Percentiles rank a stretch among this genome's conserved stretches.
phyloP scores from a whole-genome alignment of 2,329 filamentous ascomycete species.

The Pseudocercospora pini-densiflorae region DNA sequence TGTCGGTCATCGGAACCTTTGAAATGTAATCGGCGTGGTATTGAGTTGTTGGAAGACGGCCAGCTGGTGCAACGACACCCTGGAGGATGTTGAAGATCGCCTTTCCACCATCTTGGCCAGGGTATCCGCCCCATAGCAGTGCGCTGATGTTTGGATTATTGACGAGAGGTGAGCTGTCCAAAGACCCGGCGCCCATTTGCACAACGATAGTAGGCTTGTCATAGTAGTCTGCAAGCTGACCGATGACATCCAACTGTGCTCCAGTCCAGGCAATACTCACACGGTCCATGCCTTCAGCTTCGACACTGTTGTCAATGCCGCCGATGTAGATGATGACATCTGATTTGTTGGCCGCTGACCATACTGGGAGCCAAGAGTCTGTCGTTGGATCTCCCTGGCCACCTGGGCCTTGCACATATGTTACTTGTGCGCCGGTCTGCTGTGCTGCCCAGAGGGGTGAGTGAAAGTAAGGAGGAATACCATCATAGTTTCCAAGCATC shows the following conservation, averaged over 20 bases:
- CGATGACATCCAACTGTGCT: conserved; percentile 57
- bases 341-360: conserved; percentile 47
- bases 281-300: conserved; percentile 59
- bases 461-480: conserved; percentile 60
- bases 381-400: conserved; percentile 41
- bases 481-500: conserved; percentile 65
- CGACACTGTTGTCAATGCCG: conserved; percentile 59
- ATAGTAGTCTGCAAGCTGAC: conserved; percentile 46
- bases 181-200: conserved; percentile 56
- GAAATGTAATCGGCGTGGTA: conserved; percentile 59
- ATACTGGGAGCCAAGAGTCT: conserved; percentile 36
- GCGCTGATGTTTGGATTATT: conserved; percentile 55
- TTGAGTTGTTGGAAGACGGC: conserved; percentile 59
- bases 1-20: conserved; percentile 59
- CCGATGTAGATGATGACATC: conserved; percentile 61
- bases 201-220: conserved; percentile 59
- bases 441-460: conserved; percentile 59
- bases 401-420: conserved; percentile 48
- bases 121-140: conserved; percentile 63
- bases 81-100: conserved; percentile 61
- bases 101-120: conserved; percentile 62
- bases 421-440: conserved; percentile 51
- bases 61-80: conserved; percentile 57
- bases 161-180: conserved; percentile 58
- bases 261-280: conserved; percentile 57